A percentile compares a stretch with the other conserved stretches of the same genome.
These are phyloP conservation scores for Candida tallmaniae DNA, from an alignment of 805 yeast species.

Conservation along the genomic window DNA sequence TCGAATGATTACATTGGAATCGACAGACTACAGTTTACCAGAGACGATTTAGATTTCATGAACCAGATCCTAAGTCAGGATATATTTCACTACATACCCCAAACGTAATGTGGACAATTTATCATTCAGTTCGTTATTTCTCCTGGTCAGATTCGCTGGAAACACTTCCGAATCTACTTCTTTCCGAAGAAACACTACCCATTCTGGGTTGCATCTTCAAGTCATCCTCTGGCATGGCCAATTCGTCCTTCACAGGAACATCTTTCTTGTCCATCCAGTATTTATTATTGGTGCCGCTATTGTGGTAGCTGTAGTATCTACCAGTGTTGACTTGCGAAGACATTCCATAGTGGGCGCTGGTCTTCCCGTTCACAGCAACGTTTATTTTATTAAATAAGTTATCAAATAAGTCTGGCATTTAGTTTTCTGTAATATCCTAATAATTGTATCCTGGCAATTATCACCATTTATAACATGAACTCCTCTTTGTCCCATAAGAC, in stretches of 20 bases:
- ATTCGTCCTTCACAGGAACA: not conserved
- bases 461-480: too few species aligned
- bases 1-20: slow-evolving; percentile 17
- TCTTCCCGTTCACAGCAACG: slow-evolving; percentile 28
- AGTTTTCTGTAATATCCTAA: too few species aligned
- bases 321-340: slow-evolving; percentile 35
- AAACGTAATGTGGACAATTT: not conserved
- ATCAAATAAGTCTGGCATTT: slow-evolving; percentile 35
- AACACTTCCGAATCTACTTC: slow-evolving; percentile 10
- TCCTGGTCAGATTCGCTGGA: slow-evolving; percentile 2
- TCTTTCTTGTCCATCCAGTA: slow-evolving; percentile 31
- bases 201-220: slow-evolving; percentile 3
- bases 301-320: slow-evolving; percentile 31
- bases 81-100: not conserved
- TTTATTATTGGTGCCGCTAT: slow-evolving; percentile 32
- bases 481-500: too few species aligned
- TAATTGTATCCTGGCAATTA: too few species aligned
- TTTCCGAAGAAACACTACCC: slow-evolving; percentile 9
- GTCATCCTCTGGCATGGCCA: slow-evolving; percentile 1
- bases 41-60: slow-evolving; percentile 18
- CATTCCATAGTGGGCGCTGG: slow-evolving; percentile 27
- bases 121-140: too few species aligned
- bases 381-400: slow-evolving; percentile 31
- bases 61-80: slow-evolving; percentile 3
- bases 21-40: slow-evolving; percentile 11